Conservation (phyloP, 495 filamentous ascomycete species). For the Hyaloscypha variabilis region DNA sequence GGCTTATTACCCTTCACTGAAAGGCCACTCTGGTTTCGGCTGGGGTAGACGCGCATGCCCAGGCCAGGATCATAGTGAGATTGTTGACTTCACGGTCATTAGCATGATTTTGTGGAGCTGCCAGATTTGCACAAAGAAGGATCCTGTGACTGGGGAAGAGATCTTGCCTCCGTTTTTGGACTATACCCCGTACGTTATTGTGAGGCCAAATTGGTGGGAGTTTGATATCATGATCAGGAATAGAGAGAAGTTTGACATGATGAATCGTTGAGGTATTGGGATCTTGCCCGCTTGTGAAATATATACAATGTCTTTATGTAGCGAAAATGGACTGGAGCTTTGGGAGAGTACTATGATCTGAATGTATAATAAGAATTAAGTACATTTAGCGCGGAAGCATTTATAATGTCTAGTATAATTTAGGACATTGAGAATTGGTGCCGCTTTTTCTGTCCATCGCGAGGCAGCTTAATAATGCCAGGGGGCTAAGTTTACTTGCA, state of each 20-base stretch:
- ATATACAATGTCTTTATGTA: too few relatives aligned
- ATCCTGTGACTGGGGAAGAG: neutral
- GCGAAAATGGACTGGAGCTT: too few relatives aligned
- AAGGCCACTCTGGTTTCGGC: slow-evolving; percentile 19
- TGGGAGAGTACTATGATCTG: too few relatives aligned
- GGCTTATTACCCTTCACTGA: slow-evolving; percentile 43
- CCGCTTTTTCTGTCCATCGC: too few relatives aligned
- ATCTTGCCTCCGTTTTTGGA: neutral
- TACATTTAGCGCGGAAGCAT: too few relatives aligned
- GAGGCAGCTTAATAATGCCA: too few relatives aligned
- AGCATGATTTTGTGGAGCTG: neutral
- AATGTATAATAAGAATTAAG: too few relatives aligned
- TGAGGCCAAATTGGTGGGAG: neutral
- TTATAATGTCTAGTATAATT: too few relatives aligned
- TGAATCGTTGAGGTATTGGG: too few relatives aligned
- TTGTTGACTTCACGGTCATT: neutral
- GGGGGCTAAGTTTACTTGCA: too few relatives aligned
- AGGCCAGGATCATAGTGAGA: slow-evolving; percentile 11
- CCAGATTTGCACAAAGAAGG: slow-evolving; percentile 1
- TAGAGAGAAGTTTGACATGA: neutral
- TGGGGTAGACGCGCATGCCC: slow-evolving; percentile 19
- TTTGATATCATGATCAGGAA: neutral
- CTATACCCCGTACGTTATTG: neutral
- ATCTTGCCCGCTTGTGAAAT: too few relatives aligned
- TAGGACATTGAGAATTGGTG: too few relatives aligned